Base-by-base conservation (phyloP, 495 filamentous ascomycete species). In the Podospora fimiseda region DNA sequence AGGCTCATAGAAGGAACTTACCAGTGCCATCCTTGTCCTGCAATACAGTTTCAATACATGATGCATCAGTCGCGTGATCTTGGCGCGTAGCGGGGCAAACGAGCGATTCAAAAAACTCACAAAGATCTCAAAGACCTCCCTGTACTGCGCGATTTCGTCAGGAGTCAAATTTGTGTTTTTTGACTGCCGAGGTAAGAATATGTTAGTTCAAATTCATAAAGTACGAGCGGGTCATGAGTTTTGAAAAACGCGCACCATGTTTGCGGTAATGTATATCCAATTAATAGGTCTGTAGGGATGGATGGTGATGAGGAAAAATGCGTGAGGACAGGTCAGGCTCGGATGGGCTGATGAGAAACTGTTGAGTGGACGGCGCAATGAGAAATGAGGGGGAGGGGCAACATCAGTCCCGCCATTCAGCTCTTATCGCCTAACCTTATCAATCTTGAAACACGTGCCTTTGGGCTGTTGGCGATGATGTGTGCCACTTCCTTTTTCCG, bases 21-120 rank as follows among this genome's bases (percentile, higher is more conserved):
- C 89, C 89, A 83, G 92, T 89, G 65, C 88, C 87, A 80, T 95
- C 90, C 73, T 95, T 95, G 80, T 95, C 90, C 89, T 95, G 61
- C 19, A 43, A 13, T 46, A 43, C 50, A 48, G 43, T n/a, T 53
- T 40, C 41, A 45, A 71, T 22, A 41, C 59, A 6, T 48, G 47
- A 60, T 53, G 23, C 43, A 44, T 27, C 38, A 54, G 36, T 23
- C 8, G 6, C 16, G 38, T 40, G 21, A 16, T 46, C 18, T 30
- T 41, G 33, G 2, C 6, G 53, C 7, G n/a, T 14, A 5, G 33
- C 3, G 42, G 16, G 3, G 39, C 7, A 2, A 8, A n/a, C 9
- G 15, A 33, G 33, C 7, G 33, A 20, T 15, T 20, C 43, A 43
- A 15, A 24, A 46, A 30, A 88, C 89, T 84, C 75, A 94, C 89